Evolutionary conservation across 2,329 filamentous ascomycete species (phyloP), one percentile per base, ranked within the genome.

Genomic region (Rutstroemia sydowiana): DNA sequence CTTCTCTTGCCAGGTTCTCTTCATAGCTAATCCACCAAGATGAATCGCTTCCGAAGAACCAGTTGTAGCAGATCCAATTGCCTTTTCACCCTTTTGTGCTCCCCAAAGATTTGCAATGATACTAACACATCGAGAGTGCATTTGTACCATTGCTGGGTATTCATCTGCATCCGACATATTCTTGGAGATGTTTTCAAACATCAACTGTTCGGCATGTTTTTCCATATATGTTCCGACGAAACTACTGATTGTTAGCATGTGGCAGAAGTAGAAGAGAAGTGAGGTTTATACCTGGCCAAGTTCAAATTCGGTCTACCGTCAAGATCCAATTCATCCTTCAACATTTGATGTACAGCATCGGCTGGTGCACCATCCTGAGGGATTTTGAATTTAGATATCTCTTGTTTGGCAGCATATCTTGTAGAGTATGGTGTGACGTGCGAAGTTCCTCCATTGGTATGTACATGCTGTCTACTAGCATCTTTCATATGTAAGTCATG

Each of bases 191-290:
- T 87, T 86, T 59, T 87, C 82, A 18, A 77, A 69, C 74, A 88
- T 82, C 40, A 88, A 73, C 51, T 78, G 70, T 52, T 79, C 74
- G 5, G 80, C 84, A 59, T 85, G 77, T 10, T 75, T 73, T 62
- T 88, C 84, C 79, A 87, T 83, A 62, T 84, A 87, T 1, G 85
- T 88, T 34, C 79, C 78, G 1, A 88, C 84, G 54, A 88, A 88
- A 59, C 78, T 79, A 42, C 23, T 36, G 16, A 40, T 32, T 21
- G 58, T 51, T 37, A 59, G 47, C 40, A 39, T 18, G 28, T 41
- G 9, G 4, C 23, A 9, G 26, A 30, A 6, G 8, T 40, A 13
- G 39, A 32, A 11, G 28, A 45, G 52, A 23, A 9, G 5, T 26
- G 20, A 26, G 28, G 14, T 23, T 16, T n/a, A 47, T 63, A 74